A percentile compares a stretch with the other conserved stretches of the same genome.
These are phyloP conservation scores for Curvularia sp. DNA, from an alignment of 2,329 filamentous ascomycete species.

Conservation along the genomic window DNA sequence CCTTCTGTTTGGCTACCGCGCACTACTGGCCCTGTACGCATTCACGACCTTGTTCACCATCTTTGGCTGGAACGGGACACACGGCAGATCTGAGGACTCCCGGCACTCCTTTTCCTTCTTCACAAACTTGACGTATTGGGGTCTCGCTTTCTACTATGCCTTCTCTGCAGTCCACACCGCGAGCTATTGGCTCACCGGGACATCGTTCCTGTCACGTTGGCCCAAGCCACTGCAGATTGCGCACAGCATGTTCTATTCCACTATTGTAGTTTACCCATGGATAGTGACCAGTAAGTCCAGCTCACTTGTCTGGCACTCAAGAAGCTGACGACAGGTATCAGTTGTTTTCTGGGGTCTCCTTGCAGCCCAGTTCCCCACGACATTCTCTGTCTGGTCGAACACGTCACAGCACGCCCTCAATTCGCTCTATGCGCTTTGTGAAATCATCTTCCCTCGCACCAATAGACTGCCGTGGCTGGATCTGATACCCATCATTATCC, in stretches of 20 bases:
- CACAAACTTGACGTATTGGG: constrained; percentile 83
- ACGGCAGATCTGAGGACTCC: constrained; percentile 54
- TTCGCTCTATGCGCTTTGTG: constrained; percentile 74
- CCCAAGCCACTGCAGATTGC: constrained; percentile 47
- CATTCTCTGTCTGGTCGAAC: constrained; percentile 62
- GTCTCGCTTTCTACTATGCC: constrained; percentile 79
- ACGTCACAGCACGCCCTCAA: constrained; percentile 80
- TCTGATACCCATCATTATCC: constrained; percentile 70
- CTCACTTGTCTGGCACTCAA: neutral
- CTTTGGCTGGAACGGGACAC: constrained; percentile 70
- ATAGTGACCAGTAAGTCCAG: constrained; percentile 54
- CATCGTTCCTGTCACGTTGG: constrained; percentile 49
- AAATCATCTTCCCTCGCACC: constrained; percentile 74
- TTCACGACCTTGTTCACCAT: constrained; percentile 74
- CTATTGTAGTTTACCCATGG: constrained; percentile 53
- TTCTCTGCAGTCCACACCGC: constrained; percentile 72
- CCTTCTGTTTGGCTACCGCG: constrained; percentile 65
- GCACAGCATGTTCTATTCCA: constrained; percentile 54
- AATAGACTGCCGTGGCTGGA: constrained; percentile 69
- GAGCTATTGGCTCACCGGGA: constrained; percentile 62
- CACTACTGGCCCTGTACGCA: constrained; percentile 66
- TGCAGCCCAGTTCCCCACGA: constrained; percentile 43
- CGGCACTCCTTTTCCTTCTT: constrained; percentile 78
- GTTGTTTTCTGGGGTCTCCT: constrained; percentile 56
- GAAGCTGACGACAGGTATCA: constrained; percentile 27